phyloP scores from a whole-genome alignment of 1,284 basidiomycete genomes.

The Athelia sp. region DNA sequence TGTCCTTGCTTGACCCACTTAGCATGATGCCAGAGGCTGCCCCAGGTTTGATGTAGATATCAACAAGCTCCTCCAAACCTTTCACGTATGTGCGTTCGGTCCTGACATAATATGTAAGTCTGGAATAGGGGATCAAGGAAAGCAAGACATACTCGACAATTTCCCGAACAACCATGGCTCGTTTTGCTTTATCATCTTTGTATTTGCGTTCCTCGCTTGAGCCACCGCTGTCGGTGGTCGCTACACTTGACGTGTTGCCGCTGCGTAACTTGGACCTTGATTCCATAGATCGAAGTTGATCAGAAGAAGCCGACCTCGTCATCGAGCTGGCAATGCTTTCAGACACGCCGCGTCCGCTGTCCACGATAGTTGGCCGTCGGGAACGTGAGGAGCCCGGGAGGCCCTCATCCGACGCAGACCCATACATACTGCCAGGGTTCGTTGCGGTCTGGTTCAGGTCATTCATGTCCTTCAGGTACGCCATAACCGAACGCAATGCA shows the following conservation, averaged over 20 bases:
- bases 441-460: constrained; percentile 69
- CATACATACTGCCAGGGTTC: constrained; percentile 50
- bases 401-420: constrained; percentile 36
- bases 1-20: constrained; percentile 71
- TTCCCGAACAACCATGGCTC: constrained; percentile 76
- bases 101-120: constrained; percentile 33
- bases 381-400: constrained; percentile 36
- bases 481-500: constrained; percentile 87
- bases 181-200: constrained; percentile 83
- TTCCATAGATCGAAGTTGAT: constrained; percentile 59
- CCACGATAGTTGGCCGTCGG: constrained; percentile 59
- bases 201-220: constrained; percentile 73
- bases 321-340: constrained; percentile 31
- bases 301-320: constrained; percentile 37
- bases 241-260: constrained; percentile 60
- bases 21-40: constrained; percentile 67
- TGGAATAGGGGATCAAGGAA: constrained; percentile 8
- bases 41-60: constrained; percentile 92
- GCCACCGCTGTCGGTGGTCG: constrained; percentile 66
- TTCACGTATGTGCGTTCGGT: constrained; percentile 96
- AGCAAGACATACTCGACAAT: constrained; percentile 70
- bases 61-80: constrained; percentile 86
- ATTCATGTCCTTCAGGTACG: constrained; percentile 92
- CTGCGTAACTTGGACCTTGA: constrained; percentile 52
- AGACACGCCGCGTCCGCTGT: constrained; percentile 48